Conservation (phyloP, 2,329 filamentous ascomycete species). For the Claviceps pusilla region DNA sequence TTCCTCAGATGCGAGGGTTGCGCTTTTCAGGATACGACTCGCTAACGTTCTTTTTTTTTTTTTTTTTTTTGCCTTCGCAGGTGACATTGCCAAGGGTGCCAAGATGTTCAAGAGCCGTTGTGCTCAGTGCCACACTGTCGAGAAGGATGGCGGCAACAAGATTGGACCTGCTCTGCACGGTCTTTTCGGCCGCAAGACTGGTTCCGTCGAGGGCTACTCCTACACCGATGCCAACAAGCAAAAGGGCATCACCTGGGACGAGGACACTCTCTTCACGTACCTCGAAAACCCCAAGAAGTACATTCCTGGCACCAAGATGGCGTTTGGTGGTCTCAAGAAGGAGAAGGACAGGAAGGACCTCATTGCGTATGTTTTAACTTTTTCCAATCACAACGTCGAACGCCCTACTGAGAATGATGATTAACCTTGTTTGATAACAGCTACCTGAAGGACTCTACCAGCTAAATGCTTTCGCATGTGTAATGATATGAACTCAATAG, state of each 20-base stretch:
- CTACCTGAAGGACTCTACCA: constrained; percentile 55
- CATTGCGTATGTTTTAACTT: constrained; percentile 59
- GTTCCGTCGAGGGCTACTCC: constrained; percentile 77
- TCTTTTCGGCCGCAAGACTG: constrained; percentile 92
- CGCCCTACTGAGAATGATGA: not conserved
- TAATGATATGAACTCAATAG: constrained; percentile 24
- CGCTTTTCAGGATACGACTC: not conserved
- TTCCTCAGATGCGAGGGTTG: too few species aligned
- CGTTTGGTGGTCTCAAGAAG: constrained; percentile 99
- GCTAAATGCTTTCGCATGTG: constrained; percentile 33
- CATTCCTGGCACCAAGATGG: constrained; percentile 99
- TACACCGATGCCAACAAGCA: constrained; percentile 99
- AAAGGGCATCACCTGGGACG: constrained; percentile 80
- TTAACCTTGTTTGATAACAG: constrained; percentile 23
- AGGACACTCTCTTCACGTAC: constrained; percentile 84
- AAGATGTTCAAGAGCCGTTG: constrained; percentile 99
- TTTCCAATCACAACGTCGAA: not conserved
- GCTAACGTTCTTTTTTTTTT: not conserved
- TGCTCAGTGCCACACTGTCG: constrained; percentile 95
- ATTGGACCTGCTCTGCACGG: constrained; percentile 93
- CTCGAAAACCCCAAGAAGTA: constrained; percentile 99
- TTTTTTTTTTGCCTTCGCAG: constrained; percentile 28
- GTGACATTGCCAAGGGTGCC: constrained; percentile 91
- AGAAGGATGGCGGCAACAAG: constrained; percentile 86
- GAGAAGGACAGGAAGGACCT: constrained; percentile 97